phyloP scores from a whole-genome alignment of 2,329 filamentous ascomycete species.

The Drechslerella dactyloides region DNA sequence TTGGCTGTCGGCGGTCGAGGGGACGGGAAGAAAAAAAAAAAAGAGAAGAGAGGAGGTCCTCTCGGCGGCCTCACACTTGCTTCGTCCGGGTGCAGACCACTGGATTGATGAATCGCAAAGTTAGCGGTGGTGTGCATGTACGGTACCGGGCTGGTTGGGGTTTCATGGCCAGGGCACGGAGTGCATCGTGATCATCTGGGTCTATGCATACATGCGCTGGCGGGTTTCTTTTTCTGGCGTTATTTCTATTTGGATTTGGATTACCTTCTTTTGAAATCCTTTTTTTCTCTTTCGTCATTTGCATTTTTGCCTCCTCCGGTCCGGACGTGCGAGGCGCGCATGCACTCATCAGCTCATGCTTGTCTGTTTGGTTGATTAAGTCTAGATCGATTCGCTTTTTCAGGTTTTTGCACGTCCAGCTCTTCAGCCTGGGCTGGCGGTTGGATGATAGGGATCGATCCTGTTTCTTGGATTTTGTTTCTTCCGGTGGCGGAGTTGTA shows the following conservation, averaged over 20 bases:
- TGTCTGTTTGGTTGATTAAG: neutral
- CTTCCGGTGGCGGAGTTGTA: too few species aligned
- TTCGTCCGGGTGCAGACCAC: too few species aligned
- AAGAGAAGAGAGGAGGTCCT: neutral
- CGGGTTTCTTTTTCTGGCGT: neutral
- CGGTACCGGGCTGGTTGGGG: neutral
- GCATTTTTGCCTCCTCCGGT: neutral
- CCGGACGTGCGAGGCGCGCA: neutral
- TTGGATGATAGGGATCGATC: too few species aligned
- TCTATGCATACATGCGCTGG: neutral
- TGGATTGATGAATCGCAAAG: too few species aligned
- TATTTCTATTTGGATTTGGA: too few species aligned
- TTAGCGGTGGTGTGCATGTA: neutral
- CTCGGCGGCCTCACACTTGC: neutral
- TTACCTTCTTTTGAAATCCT: too few species aligned
- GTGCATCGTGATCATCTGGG: neutral
- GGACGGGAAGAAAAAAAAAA: slow-evolving; percentile 1
- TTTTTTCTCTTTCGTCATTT: neutral
- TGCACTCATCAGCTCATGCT: neutral
- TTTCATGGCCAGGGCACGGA: neutral
- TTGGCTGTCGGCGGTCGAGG: slow-evolving; percentile 23
- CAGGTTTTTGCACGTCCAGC: too few species aligned
- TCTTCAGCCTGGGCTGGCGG: too few species aligned
- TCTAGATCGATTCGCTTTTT: neutral
- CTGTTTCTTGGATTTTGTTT: too few species aligned